These are phyloP conservation scores for Colletotrichum incanum DNA, from an alignment of 2,329 filamentous ascomycete species.

Conservation along the genomic window DNA sequence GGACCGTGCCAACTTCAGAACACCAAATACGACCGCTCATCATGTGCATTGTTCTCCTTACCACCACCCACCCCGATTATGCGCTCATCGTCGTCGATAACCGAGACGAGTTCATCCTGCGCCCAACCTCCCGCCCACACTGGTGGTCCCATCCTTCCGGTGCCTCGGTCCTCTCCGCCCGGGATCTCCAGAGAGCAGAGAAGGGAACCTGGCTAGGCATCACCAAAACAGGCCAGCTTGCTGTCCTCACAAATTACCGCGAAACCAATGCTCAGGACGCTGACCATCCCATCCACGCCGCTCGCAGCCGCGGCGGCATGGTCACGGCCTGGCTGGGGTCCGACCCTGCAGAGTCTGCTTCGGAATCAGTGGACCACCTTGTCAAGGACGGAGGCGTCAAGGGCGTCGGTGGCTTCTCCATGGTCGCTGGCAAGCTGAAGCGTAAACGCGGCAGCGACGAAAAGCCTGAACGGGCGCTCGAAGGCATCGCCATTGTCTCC, in stretches of 20 bases:
- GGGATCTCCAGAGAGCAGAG: slow-evolving; percentile 74
- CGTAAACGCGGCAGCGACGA: slow-evolving; percentile 47
- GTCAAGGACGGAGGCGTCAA: slow-evolving; percentile 69
- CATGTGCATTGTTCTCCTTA: slow-evolving; percentile 86
- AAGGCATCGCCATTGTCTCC: slow-evolving; percentile 73
- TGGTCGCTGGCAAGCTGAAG: slow-evolving; percentile 75
- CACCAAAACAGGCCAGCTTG: slow-evolving; percentile 72
- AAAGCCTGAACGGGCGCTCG: slow-evolving; percentile 48
- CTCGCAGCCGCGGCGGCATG: slow-evolving; percentile 74
- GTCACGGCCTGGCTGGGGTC: slow-evolving; percentile 74
- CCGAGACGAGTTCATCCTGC: slow-evolving; percentile 80
- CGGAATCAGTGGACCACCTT: slow-evolving; percentile 67
- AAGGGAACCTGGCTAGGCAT: slow-evolving; percentile 78
- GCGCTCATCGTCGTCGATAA: slow-evolving; percentile 84
- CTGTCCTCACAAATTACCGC: slow-evolving; percentile 78
- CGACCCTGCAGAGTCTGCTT: slow-evolving; percentile 62
- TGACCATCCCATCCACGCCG: slow-evolving; percentile 67
- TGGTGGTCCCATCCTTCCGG: slow-evolving; percentile 71
- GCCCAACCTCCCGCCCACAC: slow-evolving; percentile 75
- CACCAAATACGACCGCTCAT: not conserved
- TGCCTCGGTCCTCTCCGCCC: slow-evolving; percentile 68
- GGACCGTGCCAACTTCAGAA: not conserved
- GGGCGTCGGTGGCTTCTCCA: slow-evolving; percentile 77
- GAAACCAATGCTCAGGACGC: slow-evolving; percentile 67
- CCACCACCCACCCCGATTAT: slow-evolving; percentile 83